Base-by-base conservation (phyloP, 306 rosid species). In the Vigna unguiculata region DNA sequence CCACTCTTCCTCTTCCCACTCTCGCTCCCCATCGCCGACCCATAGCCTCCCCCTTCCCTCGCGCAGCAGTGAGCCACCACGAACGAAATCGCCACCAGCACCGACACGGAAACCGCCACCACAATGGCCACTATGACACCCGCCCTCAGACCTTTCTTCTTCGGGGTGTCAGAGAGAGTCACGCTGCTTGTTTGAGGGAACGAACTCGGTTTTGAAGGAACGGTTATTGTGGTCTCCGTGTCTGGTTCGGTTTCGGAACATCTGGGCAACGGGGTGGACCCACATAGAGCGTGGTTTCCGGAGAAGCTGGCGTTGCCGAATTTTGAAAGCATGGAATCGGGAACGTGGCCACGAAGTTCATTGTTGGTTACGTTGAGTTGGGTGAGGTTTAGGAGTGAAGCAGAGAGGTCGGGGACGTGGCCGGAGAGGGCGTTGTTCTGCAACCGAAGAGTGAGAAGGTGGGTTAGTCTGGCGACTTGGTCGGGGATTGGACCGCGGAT, bases 271-370 rank as follows among this genome's bases (percentile, higher is more conserved):
- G 97, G 97, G 3, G 72, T 30, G 30, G 89, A 78, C 7, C 98
- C 99, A 36, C 99, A 92, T 4, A 95, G 69, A 10, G 86, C 97
- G 75, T 90, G 87, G 65, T 95, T 95, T 9, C 98, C 99, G 3
- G 86, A 80, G 76, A 95, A 92, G 84, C 93, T 92, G 65, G 53
- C 51, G 21, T 78, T 87, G 0, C 96, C 89, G 78, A 88, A 95
- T 46, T 84, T 90, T 9, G 6, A 80, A 36, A 95, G 16, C 92
- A 92, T 73, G 15, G 82, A 75, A 36, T 91, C 91, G 6, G 97
- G 92, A 1, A 95, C 51, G 58, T 64, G 82, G 7, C 97, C 99
- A 55, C 78, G 80, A 14, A 92, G 83, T 58, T 90, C 97, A 66
- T 95, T 95, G 87, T 93, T 91, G 21, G 97, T 88, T 22, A 95